Conservation (phyloP, 164 flowering plant species). For the Nelumbo lutea region DNA sequence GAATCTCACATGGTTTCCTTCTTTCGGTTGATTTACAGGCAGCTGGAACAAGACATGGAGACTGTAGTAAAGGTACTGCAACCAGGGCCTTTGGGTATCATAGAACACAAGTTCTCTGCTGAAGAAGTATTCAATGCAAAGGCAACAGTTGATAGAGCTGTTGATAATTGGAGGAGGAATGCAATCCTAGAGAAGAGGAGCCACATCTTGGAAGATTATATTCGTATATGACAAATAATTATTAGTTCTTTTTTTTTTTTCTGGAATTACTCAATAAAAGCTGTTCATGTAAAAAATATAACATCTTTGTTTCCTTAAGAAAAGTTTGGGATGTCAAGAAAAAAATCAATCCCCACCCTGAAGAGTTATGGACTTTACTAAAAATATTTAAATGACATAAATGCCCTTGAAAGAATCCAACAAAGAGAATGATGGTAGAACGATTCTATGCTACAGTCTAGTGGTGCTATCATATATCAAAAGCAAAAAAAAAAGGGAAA, state of each 20-base stretch:
- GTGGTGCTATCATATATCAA: too few species aligned
- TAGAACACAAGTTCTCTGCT: conserved; percentile 65
- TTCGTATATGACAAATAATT: conserved; percentile 14
- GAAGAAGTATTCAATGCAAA: conserved; percentile 66
- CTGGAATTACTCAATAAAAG: not conserved
- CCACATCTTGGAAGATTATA: conserved; percentile 41
- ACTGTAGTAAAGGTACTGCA: conserved; percentile 80
- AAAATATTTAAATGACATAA: too few species aligned
- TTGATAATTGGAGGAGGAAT: conserved; percentile 67
- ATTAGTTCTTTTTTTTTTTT: not conserved
- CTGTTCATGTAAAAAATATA: not conserved
- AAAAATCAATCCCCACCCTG: too few species aligned
- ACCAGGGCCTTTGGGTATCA: conserved; percentile 44
- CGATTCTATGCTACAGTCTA: too few species aligned
- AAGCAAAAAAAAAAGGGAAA: too few species aligned
- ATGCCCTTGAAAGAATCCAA: too few species aligned
- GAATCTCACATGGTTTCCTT: not conserved
- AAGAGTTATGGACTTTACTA: too few species aligned
- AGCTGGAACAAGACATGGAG: conserved; percentile 83
- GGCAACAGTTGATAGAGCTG: conserved; percentile 29
- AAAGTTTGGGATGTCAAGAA: not conserved
- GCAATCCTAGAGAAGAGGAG: conserved; percentile 40
- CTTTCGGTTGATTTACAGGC: conserved; percentile 35
- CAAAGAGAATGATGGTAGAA: too few species aligned
- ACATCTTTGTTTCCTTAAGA: not conserved